phyloP scores from a whole-genome alignment of 129 eudicot genomes.

The Tagetes patula region DNA sequence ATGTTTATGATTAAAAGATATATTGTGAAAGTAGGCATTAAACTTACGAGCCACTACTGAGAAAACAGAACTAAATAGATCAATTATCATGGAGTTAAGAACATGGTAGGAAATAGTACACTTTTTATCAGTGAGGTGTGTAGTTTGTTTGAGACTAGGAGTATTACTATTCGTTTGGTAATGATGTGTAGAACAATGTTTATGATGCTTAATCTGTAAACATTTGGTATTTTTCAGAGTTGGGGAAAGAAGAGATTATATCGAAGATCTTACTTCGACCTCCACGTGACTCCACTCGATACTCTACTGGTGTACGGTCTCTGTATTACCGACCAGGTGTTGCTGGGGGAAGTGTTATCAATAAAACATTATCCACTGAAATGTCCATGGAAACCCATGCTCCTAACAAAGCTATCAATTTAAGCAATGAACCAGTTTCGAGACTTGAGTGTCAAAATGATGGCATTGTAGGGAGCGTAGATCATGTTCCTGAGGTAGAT shows the following conservation, averaged over 20 bases:
- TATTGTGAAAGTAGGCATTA: background rate
- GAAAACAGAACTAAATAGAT: background rate
- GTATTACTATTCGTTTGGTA: background rate
- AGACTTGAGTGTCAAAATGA: conserved; percentile 30
- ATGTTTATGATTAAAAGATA: background rate
- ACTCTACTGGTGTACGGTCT: conserved; percentile 38
- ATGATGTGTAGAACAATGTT: conserved; percentile 12
- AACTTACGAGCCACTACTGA: background rate
- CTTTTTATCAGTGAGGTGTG: conserved; percentile 11
- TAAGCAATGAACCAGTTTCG: conserved; percentile 31
- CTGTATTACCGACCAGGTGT: conserved; percentile 36
- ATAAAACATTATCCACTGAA: conserved; percentile 29
- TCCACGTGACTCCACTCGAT: conserved; percentile 41
- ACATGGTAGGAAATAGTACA: conserved; percentile 6
- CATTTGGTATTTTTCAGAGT: conserved; percentile 44
- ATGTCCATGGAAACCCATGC: conserved; percentile 34
- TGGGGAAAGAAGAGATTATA: conserved; percentile 70
- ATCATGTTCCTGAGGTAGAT: conserved; percentile 40
- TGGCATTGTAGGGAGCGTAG: conserved; percentile 35
- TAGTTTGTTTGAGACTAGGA: conserved; percentile 1
- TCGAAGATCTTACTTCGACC: conserved; percentile 57
- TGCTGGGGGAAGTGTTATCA: conserved; percentile 37
- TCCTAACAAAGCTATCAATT: conserved; percentile 30
- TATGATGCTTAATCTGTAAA: conserved; percentile 4
- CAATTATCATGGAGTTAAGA: background rate